Percentiles rank a stretch among this genome's conserved stretches.
Conservation (phyloP, 73 alveolate species). For the Chromera velia region DNA sequence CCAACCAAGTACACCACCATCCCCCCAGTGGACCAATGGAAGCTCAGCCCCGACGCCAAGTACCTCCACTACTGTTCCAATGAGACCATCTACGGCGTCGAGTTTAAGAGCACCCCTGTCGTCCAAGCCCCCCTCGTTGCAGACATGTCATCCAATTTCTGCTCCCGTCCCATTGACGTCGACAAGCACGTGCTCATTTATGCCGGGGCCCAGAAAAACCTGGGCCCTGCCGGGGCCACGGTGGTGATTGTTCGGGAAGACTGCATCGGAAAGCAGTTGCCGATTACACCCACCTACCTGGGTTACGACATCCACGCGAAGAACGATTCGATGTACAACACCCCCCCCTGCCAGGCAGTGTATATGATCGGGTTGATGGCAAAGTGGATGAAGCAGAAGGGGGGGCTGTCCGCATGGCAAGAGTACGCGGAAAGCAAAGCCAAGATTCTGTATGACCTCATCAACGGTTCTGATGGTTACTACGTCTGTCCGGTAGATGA, state of each 20-base stretch:
- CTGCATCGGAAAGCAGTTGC: conserved; percentile 21
- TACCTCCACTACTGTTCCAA: conserved; percentile 60
- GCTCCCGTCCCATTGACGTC: conserved; percentile 29
- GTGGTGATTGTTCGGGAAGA: conserved; percentile 44
- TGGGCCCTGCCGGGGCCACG: conserved; percentile 48
- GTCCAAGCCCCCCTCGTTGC: conserved; percentile 25
- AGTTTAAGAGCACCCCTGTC: conserved; percentile 41
- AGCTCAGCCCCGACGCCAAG: conserved; percentile 46
- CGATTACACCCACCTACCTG: conserved; percentile 51
- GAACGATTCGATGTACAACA: conserved; percentile 52
- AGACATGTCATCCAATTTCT: conserved; percentile 42
- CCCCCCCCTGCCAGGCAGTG: conserved; percentile 58
- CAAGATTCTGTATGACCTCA: conserved; percentile 41
- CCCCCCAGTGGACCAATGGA: conserved; percentile 58
- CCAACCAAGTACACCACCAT: conserved; percentile 40
- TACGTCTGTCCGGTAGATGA: conserved; percentile 50
- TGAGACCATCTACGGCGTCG: conserved; percentile 69
- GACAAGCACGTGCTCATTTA: conserved; percentile 22
- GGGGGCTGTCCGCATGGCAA: conserved; percentile 44
- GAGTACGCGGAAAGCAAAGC: conserved; percentile 46
- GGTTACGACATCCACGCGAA: conserved; percentile 40
- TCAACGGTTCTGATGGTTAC: conserved; percentile 31
- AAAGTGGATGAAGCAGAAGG: conserved; percentile 43
- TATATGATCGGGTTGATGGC: conserved; percentile 48
- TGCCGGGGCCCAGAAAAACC: conserved; percentile 42